A percentile compares a stretch with the other conserved stretches of the same genome.
These are phyloP conservation scores for Heterobasidion irregulare DNA, from an alignment of 1,284 basidiomycete species.

Conservation along the genomic window DNA sequence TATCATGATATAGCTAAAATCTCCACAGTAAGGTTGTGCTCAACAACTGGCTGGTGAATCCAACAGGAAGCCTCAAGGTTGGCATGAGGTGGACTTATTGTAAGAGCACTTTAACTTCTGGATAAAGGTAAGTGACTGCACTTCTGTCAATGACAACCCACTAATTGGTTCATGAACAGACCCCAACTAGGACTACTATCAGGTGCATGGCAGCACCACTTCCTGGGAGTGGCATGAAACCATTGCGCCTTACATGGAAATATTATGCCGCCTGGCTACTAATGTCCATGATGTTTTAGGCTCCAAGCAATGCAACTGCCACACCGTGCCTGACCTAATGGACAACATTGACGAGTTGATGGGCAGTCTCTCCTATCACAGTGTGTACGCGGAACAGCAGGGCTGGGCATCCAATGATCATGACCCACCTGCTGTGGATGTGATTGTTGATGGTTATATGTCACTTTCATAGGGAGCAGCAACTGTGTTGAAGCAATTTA, in stretches of 20 bases:
- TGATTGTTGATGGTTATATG: background rate
- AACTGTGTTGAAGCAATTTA: no score
- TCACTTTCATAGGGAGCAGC: background rate
- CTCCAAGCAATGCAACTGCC: background rate
- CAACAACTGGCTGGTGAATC: slow-evolving; percentile 31
- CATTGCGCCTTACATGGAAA: background rate
- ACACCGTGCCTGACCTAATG: background rate
- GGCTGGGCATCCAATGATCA: background rate
- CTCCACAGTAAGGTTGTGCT: slow-evolving; percentile 20
- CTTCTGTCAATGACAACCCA: background rate
- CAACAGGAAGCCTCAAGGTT: slow-evolving; percentile 21
- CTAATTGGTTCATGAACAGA: background rate
- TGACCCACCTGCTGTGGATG: background rate
- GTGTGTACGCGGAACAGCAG: background rate
- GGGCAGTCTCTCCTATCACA: background rate
- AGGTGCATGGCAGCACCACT: slow-evolving; percentile 19
- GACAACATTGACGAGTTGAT: background rate
- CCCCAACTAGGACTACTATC: slow-evolving; percentile 17
- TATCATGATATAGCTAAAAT: background rate
- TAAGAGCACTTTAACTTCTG: slow-evolving; percentile 34
- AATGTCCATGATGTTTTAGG: background rate
- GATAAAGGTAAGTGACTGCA: slow-evolving; percentile 19
- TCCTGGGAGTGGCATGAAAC: background rate
- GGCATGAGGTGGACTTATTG: slow-evolving; percentile 28
- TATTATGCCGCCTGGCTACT: background rate